Evolutionary conservation across 2,329 filamentous ascomycete species (phyloP), one percentile per base, ranked within the genome.

Genomic region (Fusarium torulosum): DNA sequence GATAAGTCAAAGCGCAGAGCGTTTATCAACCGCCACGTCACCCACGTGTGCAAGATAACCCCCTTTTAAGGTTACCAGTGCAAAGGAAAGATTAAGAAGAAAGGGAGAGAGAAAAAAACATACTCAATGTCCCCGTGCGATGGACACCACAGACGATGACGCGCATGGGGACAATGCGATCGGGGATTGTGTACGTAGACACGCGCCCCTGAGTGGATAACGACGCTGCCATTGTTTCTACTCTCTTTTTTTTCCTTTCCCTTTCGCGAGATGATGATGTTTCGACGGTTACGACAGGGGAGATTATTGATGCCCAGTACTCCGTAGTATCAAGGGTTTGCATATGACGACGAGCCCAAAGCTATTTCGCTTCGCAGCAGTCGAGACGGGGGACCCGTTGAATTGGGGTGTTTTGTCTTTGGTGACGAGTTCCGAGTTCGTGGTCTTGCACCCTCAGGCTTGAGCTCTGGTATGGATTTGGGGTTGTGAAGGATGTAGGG

Each of bases 111-210:
- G 37, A 21, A n/a, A n/a, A 43, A 50, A 14, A 72, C 72, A 46
- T 75, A 79, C 79, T 80, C 54, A 79, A 60, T 13, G 78, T 79
- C 21, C 78, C 79, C 41, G 78, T 80, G 23, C 78, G 76, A 61
- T 78, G 77, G 8, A 79, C 67, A 41, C 79, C 77, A 66, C 77
- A 79, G 25, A 80, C 78, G 56, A 80, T 78, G 71, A 80, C 77
- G 43, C 75, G 74, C 79, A 79, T 79, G 8, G 79, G 78, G 6
- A 80, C 78, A 44, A 75, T 70, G 25, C 79, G 76, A 40, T 69
- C 70, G n/a, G 70, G 66, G 23, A 41, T 50, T 7, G 15, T 29
- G 27, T 29, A 58, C 43, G 59, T 27, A 21, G 59, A 49, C 44
- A 50, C 44, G 27, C 56, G 45, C 31, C 53, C 64, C 45, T 60